phyloP scores from a whole-genome alignment of 1,284 basidiomycete genomes.

The Paramarasmius palmivorus region DNA sequence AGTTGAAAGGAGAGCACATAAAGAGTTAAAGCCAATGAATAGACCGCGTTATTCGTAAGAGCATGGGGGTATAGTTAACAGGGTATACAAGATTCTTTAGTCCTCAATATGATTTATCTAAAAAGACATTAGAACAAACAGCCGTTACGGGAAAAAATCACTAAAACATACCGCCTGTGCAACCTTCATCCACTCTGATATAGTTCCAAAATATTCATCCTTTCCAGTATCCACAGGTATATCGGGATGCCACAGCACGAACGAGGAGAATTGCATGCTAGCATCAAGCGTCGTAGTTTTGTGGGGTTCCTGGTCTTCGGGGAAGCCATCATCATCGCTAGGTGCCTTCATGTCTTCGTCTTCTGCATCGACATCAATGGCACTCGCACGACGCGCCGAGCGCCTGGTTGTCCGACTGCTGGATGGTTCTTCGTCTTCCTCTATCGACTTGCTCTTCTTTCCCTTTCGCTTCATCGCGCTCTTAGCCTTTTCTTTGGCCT shows the following conservation, averaged over 20 bases:
- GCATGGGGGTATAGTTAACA: too few relatives aligned
- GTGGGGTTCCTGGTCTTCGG: slow-evolving; percentile 22
- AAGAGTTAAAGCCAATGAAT: too few relatives aligned
- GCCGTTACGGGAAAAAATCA: slow-evolving; percentile 3
- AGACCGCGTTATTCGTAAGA: too few relatives aligned
- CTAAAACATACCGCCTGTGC: slow-evolving; percentile 52
- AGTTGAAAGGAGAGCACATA: too few relatives aligned
- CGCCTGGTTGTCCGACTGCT: slow-evolving; percentile 17
- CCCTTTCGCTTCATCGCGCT: slow-evolving; percentile 15
- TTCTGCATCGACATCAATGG: slow-evolving; percentile 25
- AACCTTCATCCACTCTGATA: slow-evolving; percentile 67
- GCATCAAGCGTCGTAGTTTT: slow-evolving; percentile 42
- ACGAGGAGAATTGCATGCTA: slow-evolving; percentile 54
- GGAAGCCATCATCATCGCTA: slow-evolving; percentile 16
- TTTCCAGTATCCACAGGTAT: slow-evolving; percentile 60
- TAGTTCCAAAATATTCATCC: slow-evolving; percentile 67
- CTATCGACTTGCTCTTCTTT: slow-evolving; percentile 16
- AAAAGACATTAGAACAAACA: background rate
- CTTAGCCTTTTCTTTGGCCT: slow-evolving; percentile 8
- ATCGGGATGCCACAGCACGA: slow-evolving; percentile 75
- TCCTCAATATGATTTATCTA: background rate
- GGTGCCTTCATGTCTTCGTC: slow-evolving; percentile 16
- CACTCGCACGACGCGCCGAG: slow-evolving; percentile 27
- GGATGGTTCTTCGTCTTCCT: slow-evolving; percentile 23
- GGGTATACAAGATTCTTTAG: too few relatives aligned